phyloP scores from a whole-genome alignment of 306 rosid genomes.

The Corylus avellana region DNA sequence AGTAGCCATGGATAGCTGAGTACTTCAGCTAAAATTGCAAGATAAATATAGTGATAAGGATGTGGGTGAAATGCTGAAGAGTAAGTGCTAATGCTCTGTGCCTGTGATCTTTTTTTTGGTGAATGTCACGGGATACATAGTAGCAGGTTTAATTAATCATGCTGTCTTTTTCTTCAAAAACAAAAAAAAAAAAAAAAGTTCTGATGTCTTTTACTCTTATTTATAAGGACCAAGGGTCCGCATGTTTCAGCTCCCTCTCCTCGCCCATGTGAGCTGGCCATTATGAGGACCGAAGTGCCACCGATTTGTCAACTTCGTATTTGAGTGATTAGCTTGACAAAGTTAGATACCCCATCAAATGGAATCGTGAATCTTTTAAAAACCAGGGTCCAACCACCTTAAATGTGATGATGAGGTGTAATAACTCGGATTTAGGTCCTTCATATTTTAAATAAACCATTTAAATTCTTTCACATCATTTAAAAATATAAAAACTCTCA shows the following conservation, averaged over 20 bases:
- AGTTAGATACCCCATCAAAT: not conserved
- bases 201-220: too few relatives aligned
- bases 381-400: not conserved
- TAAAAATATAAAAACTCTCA: too few relatives aligned
- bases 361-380: not conserved
- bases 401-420: too few relatives aligned
- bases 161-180: slow-evolving; percentile 8
- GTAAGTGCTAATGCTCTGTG: not conserved
- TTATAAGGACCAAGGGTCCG: not conserved
- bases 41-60: slow-evolving; percentile 18
- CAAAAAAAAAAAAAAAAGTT: too few relatives aligned
- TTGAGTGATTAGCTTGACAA: not conserved
- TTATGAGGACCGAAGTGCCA: not conserved
- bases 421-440: too few relatives aligned
- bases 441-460: too few relatives aligned
- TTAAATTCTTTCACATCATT: too few relatives aligned
- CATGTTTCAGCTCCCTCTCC: slow-evolving; percentile 17
- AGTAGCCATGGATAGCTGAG: slow-evolving; percentile 43
- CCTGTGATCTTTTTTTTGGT: slow-evolving; percentile 16
- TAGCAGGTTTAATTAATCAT: not conserved
- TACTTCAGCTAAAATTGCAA: slow-evolving; percentile 20
- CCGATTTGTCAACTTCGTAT: not conserved
- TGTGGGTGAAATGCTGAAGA: slow-evolving; percentile 9
- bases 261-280: slow-evolving; percentile 18
- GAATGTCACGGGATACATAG: slow-evolving; percentile 52